A percentile compares a stretch with the other conserved stretches of the same genome.
Evolutionary conservation across 768 basidiomycete species (phyloP).

Genomic region (Roridomyces roridus): DNA sequence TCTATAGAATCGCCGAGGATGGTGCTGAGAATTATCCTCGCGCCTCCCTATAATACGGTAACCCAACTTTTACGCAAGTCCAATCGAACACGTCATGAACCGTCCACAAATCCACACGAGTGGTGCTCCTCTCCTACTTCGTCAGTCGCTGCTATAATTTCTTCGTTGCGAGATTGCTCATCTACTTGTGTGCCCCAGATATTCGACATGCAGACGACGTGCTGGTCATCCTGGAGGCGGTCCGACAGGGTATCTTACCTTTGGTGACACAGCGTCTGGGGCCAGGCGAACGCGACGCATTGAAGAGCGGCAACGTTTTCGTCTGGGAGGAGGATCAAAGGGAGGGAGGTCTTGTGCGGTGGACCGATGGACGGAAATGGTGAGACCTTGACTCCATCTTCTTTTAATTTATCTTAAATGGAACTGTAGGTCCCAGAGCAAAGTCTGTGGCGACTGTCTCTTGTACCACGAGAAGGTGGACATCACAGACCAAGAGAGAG

Average conservation of each 20-base stretch:
- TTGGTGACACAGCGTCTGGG: constrained; percentile 56
- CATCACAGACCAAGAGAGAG: constrained; percentile 60
- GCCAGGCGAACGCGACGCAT: constrained; percentile 52
- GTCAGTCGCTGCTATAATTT: too few species aligned
- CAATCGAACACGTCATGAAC: too few species aligned
- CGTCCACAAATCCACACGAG: too few species aligned
- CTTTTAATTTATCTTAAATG: background rate
- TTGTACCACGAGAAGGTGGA: constrained; percentile 67
- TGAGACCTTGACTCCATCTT: constrained; percentile 19
- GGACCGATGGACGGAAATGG: constrained; percentile 70
- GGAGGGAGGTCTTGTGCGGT: constrained; percentile 55
- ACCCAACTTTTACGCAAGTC: too few species aligned
- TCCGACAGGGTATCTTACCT: constrained; percentile 55
- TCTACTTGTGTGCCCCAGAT: constrained; percentile 42
- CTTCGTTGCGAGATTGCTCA: background rate
- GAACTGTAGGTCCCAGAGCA: constrained; percentile 59
- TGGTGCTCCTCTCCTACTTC: too few species aligned
- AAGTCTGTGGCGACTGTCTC: constrained; percentile 64
- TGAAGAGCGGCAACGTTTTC: constrained; percentile 59
- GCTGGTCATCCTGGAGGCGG: constrained; percentile 61
- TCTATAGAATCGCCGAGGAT: too few species aligned
- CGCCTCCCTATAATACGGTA: too few species aligned
- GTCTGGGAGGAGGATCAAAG: constrained; percentile 68
- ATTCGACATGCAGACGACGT: constrained; percentile 61
- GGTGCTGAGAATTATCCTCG: too few species aligned